Base-by-base conservation (phyloP, 2,329 filamentous ascomycete genomes). In the Thelonectria olida region DNA sequence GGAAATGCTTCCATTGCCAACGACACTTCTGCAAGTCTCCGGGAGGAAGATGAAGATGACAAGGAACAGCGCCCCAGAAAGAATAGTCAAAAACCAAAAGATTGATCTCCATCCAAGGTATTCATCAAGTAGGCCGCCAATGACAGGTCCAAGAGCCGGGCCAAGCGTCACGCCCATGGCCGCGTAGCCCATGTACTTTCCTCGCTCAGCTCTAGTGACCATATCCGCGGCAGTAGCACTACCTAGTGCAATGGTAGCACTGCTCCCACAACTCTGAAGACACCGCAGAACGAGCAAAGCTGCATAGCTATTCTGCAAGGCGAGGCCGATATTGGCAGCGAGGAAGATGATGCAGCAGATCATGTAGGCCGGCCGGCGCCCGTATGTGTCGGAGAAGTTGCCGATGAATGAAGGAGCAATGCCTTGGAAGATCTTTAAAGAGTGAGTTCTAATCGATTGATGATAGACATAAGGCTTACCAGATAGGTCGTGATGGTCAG, bases 271-370 rank as follows among this genome's bases (percentile, higher is more conserved):
- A 17, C 80, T 78, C 69, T 85, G 83, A 7, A 85, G 48, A 4
- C 75, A 79, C 27, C 83, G 76, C 41, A 84, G 79, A 10, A 79
- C 69, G 58, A 85, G 72, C 39, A 84, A 72, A 9, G 77, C 67
- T 0, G 73, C 70, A 63, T 81, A 83, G 47, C 76, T 81, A 2
- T 75, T 73, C 8, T 76, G 78, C 8, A 83, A 74, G 4, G 74
- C 81, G 12, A 85, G 73, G 0, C 72, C 77, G 22, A 84, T 73
- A 55, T 83, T 84, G 7, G 82, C 75, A 27, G 76, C 58, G 3
- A 84, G 75, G 59, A 83, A 85, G 12, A 85, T 76, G 34, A 72
- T 36, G 38, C 85, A 81, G 7, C 79, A 80, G 23, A 76, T 76
- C 27, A 81, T 74, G 57, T 80, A 82, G 15, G 79, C 75, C 1